phyloP scores from a whole-genome alignment of 2,329 filamentous ascomycete genomes.

The Aureobasidium sp. region DNA sequence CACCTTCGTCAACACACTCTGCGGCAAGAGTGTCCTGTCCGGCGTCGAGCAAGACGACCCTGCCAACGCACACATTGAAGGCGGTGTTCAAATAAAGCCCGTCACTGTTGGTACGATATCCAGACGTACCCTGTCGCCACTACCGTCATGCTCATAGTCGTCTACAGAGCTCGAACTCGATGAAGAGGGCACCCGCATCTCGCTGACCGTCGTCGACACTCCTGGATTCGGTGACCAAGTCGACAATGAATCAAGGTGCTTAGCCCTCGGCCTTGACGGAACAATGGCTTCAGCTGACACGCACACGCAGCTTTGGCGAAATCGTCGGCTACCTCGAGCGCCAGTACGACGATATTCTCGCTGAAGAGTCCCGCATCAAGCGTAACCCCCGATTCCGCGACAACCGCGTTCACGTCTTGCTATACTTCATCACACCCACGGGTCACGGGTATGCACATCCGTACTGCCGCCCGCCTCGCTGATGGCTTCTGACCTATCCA shows the following conservation, averaged over 20 bases:
- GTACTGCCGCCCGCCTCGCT: neutral
- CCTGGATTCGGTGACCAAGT: conserved; percentile 98
- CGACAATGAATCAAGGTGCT: conserved; percentile 86
- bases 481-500: conserved; percentile 10
- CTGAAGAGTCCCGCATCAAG: conserved; percentile 99
- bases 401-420: conserved; percentile 94
- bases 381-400: conserved; percentile 99
- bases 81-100: conserved; percentile 97
- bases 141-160: conserved; percentile 17
- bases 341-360: conserved; percentile 98
- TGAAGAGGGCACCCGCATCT: conserved; percentile 96
- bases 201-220: conserved; percentile 95
- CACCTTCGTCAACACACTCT: conserved; percentile 99
- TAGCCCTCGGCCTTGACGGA: conserved; percentile 35
- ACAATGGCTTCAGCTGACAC: conserved; percentile 22
- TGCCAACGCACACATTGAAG: conserved; percentile 79
- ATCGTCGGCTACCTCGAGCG: conserved; percentile 97
- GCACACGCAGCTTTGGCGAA: conserved; percentile 68
- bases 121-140: neutral
- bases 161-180: conserved; percentile 79
- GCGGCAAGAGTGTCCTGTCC: conserved; percentile 81
- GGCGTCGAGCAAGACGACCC: conserved; percentile 93
- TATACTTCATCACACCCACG: conserved; percentile 99
- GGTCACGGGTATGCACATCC: conserved; percentile 57
- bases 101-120: conserved; percentile 75